These are phyloP conservation scores for Xylariaceae sp. DNA, from an alignment of 2,329 filamentous ascomycete genomes.

Conservation along the genomic window DNA sequence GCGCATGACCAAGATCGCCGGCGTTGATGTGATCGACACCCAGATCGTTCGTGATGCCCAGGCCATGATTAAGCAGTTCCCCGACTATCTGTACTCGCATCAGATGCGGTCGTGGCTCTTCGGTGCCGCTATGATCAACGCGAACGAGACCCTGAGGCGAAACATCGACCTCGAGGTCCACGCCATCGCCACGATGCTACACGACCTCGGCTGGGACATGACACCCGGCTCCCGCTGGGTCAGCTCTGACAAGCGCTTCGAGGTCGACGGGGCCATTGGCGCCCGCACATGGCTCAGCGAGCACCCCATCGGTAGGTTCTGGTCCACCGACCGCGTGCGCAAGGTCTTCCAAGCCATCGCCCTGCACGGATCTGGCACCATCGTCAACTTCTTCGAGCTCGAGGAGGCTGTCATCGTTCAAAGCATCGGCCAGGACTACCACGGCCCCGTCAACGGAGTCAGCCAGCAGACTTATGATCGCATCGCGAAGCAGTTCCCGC, in stretches of 20 bases:
- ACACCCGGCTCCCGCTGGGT: constrained; percentile 24
- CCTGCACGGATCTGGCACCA: constrained; percentile 15
- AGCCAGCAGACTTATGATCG: constrained; percentile 1
- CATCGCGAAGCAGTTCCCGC: constrained; percentile 18
- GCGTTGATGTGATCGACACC: constrained; percentile 30
- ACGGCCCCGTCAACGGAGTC: constrained; percentile 19
- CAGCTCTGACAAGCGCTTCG: constrained; percentile 30
- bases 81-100: constrained; percentile 27
- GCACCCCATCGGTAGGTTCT: constrained; percentile 25
- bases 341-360: constrained; percentile 28
- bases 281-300: constrained; percentile 27
- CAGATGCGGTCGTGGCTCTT: constrained; percentile 29
- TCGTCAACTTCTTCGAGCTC: constrained; percentile 24
- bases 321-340: constrained; percentile 23
- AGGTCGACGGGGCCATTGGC: constrained; percentile 32
- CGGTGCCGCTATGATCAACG: constrained; percentile 27
- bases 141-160: constrained; percentile 20
- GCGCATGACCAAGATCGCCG: constrained; percentile 25
- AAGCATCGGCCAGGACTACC: constrained; percentile 26
- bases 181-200: constrained; percentile 30
- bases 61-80: constrained; percentile 24
- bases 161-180: constrained; percentile 29
- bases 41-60: constrained; percentile 27
- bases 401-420: constrained; percentile 21
- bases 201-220: constrained; percentile 31